phyloP scores from a whole-genome alignment of 495 filamentous ascomycete species.

The Aspergillus heteromorphus region DNA sequence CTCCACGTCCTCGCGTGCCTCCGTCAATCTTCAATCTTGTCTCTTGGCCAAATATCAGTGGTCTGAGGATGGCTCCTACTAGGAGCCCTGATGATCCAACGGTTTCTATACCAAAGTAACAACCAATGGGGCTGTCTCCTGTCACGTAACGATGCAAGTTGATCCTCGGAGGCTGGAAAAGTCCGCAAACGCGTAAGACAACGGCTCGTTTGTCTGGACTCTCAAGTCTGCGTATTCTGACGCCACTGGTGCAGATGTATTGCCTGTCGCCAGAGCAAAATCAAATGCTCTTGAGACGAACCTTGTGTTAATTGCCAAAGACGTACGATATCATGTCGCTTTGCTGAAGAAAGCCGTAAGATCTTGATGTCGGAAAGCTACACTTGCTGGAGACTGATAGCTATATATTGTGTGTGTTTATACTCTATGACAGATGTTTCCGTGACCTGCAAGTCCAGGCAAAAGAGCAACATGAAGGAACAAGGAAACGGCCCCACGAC shows the following conservation, averaged over 20 bases:
- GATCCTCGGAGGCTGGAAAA: conserved; percentile 10
- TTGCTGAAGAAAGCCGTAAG: conserved; percentile 17
- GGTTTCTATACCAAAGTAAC: not conserved
- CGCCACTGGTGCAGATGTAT: conserved; percentile 16
- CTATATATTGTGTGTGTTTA: not conserved
- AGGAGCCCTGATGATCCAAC: not conserved
- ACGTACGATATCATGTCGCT: conserved; percentile 17
- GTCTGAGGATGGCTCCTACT: not conserved
- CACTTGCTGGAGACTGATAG: not conserved
- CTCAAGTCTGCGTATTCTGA: not conserved
- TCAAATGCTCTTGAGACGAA: conserved; percentile 30
- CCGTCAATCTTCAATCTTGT: not conserved
- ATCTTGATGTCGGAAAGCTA: conserved; percentile 21
- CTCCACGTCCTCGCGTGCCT: not conserved
- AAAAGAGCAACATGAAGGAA: not conserved
- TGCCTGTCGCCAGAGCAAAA: conserved; percentile 34
- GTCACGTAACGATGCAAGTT: not conserved
- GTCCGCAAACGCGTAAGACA: conserved; percentile 14
- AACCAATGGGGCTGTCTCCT: not conserved
- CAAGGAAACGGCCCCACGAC: not conserved
- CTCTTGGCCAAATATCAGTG: not conserved
- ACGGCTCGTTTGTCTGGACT: not conserved
- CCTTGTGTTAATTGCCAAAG: conserved; percentile 28
- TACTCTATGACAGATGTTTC: conserved; percentile 10
- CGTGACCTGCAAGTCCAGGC: conserved; percentile 6